Conservation (phyloP, 148 eudicot genomes). For the Rhododendron simsii region DNA sequence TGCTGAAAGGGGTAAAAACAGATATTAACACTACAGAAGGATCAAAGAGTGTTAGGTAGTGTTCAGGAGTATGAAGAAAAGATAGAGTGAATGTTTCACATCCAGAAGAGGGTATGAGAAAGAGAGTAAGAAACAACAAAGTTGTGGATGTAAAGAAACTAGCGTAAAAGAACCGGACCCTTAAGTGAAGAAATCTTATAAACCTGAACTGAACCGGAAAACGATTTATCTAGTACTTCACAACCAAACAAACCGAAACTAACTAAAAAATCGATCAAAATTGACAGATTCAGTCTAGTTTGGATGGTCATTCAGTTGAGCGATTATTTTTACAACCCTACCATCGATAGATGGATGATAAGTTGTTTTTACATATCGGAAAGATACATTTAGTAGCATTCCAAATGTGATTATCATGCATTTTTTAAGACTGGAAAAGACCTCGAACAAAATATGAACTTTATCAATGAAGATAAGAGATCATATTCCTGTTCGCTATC, state of each 20-base stretch:
- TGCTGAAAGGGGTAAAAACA: background rate
- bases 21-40: background rate
- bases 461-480: background rate
- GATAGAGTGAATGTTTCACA: background rate
- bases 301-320: background rate
- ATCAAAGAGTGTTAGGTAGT: background rate
- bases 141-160: background rate
- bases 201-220: background rate
- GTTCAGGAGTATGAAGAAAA: background rate
- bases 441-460: background rate
- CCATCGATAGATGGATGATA: background rate
- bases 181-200: background rate
- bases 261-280: background rate
- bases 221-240: background rate
- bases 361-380: background rate
- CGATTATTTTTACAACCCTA: background rate
- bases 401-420: background rate
- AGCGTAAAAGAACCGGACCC: background rate
- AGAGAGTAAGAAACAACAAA: background rate
- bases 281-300: background rate
- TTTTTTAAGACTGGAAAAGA: background rate
- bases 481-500: background rate
- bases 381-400: background rate
- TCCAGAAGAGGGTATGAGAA: background rate
- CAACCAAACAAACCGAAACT: background rate